Conservation (phyloP, 495 filamentous ascomycete genomes). For the Penicillium cosmopolitanum region DNA sequence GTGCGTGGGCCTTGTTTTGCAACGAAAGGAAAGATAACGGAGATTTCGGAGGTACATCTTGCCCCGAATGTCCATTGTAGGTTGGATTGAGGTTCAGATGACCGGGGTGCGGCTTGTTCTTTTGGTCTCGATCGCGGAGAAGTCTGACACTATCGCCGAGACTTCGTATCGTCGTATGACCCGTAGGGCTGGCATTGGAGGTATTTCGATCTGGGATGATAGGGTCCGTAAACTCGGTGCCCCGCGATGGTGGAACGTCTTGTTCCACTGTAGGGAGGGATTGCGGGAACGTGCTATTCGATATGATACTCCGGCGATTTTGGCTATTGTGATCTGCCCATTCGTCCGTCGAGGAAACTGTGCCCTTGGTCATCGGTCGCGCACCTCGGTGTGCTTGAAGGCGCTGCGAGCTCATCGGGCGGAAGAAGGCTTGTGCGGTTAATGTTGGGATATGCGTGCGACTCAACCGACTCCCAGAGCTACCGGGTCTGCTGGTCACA, state of each 20-base stretch:
- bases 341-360: slow-evolving; percentile 44
- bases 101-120: slow-evolving; percentile 52
- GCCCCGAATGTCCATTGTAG: slow-evolving; percentile 51
- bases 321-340: slow-evolving; percentile 47
- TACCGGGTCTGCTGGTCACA: slow-evolving; percentile 58
- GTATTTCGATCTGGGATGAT: slow-evolving; percentile 66
- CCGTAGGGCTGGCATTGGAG: slow-evolving; percentile 73
- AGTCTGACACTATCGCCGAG: slow-evolving; percentile 75
- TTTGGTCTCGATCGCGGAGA: slow-evolving; percentile 59
- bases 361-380: slow-evolving; percentile 51
- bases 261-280: slow-evolving; percentile 52
- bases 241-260: slow-evolving; percentile 71
- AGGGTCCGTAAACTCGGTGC: slow-evolving; percentile 76
- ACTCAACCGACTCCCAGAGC: slow-evolving; percentile 73
- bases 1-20: slow-evolving; percentile 53
- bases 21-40: slow-evolving; percentile 70
- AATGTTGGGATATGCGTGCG: slow-evolving; percentile 89
- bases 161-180: slow-evolving; percentile 66
- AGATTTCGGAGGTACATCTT: slow-evolving; percentile 64
- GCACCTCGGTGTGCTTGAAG: slow-evolving; percentile 85
- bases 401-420: slow-evolving; percentile 94
- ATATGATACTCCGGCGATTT: slow-evolving; percentile 54
- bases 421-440: slow-evolving; percentile 88
- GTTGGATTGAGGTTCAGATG: slow-evolving; percentile 61
- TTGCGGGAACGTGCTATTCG: slow-evolving; percentile 46